Evolutionary conservation across 257 asterid species (phyloP), one percentile per base, ranked within the genome.

Genomic region (Fraxinus quadrangulata): DNA sequence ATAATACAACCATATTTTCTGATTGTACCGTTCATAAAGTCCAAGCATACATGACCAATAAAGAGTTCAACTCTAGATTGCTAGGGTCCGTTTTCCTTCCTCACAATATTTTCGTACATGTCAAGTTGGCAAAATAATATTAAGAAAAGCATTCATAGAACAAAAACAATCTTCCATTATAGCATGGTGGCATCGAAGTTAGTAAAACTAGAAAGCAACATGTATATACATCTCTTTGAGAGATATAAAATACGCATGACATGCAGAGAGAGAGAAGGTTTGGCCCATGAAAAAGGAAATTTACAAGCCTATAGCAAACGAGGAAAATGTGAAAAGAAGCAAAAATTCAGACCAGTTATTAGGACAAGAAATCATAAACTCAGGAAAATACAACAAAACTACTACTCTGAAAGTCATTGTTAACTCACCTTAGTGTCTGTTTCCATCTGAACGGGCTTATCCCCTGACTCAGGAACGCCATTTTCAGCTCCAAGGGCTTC

Each of bases 381-480:
- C n/a, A 28, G 39, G 2, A 5, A 40, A 16, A 0, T 17, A 2
- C 6, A 70, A 45, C 16, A 14, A 33, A 65, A 39, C 9, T 40
- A 40, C 11, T 59, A 74, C 8, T 11, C 34, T 36, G 23, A 26
- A 13, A 39, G 66, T 74, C 36, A 21, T 34, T 8, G 37, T 47
- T 59, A 54, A 54, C 84, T 78, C 17, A 95, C 99, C 99, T 93
- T 93, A 69, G 84, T 74, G 85, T 95, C 99, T 16, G 98, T 87
- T 71, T 93, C 99, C 94, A 90, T 88, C 78, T 86, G 93, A 67
- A 81, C 86, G 4, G 92, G 87, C 78, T 83, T 86, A 73, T 91
- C 98, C n/a, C 90, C 94, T 0, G 88, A 75, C 63, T 88, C 97
- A 3, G 85, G 84, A 66, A 75, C 80, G 21, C 83, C 86, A 80